Percentiles rank a stretch among this genome's conserved stretches.
These are phyloP conservation scores for Capniomyces stellatus DNA, from an alignment of 371 early-diverging fungal species.

Conservation along the genomic window DNA sequence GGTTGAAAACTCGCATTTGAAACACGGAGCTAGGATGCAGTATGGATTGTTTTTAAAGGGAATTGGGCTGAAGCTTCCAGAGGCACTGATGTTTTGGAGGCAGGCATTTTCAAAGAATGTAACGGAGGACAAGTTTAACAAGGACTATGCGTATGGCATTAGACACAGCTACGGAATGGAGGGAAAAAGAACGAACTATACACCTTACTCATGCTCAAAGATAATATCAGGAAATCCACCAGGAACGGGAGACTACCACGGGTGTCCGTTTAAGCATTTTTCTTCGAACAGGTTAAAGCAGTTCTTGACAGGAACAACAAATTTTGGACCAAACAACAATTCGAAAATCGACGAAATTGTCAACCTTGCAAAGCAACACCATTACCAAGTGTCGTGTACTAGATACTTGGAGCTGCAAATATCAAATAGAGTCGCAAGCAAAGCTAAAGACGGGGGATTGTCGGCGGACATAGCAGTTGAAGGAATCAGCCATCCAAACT, in stretches of 20 bases:
- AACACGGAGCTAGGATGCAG: constrained; percentile 80
- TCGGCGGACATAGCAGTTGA: constrained; percentile 29
- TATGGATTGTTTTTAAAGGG: constrained; percentile 89
- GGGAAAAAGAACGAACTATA: constrained; percentile 85
- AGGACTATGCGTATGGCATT: constrained; percentile 89
- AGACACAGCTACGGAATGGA: constrained; percentile 97
- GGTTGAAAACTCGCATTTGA: constrained; percentile 55
- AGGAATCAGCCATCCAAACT: constrained; percentile 78
- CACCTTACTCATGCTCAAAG: constrained; percentile 76
- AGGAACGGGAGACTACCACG: constrained; percentile 70
- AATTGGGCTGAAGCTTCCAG: constrained; percentile 75
- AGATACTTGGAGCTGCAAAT: constrained; percentile 55
- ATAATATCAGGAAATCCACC: constrained; percentile 63
- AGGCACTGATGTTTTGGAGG: constrained; percentile 86
- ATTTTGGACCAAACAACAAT: too few relatives aligned
- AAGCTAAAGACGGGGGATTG: constrained; percentile 9
- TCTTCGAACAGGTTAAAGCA: constrained; percentile 37
- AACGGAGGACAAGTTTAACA: constrained; percentile 82
- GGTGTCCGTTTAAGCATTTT: constrained; percentile 90
- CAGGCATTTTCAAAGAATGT: constrained; percentile 40
- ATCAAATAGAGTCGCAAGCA: constrained; percentile 22
- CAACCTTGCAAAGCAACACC: constrained; percentile 42
- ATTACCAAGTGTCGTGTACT: constrained; percentile 91
- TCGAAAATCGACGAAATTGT: constrained; percentile 42
- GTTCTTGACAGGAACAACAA: constrained; percentile 25